phyloP scores from a whole-genome alignment of 352 stramenopile genomes.

The Aphanomyces astaci region DNA sequence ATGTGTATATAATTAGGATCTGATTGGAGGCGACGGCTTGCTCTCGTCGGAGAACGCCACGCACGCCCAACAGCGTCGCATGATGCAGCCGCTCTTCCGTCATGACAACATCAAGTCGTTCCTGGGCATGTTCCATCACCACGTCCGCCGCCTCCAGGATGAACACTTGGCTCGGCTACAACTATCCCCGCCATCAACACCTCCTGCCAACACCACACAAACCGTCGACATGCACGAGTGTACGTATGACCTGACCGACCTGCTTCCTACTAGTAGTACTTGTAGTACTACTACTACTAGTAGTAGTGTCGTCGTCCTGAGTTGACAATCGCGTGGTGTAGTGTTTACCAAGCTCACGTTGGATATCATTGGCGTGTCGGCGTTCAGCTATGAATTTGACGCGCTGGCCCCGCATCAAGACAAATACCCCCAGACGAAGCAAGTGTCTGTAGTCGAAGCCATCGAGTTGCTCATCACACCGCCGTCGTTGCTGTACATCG shows the following conservation, averaged over 20 bases:
- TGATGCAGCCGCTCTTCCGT: constrained; percentile 9
- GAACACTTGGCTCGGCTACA: no score
- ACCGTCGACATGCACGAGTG: neutral
- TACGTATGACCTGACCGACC: neutral
- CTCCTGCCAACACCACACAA: neutral
- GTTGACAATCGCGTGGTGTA: no score
- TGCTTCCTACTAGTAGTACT: no score
- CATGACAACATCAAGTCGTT: constrained; percentile 4
- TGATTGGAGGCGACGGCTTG: constrained; percentile 16
- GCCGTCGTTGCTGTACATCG: neutral
- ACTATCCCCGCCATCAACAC: neutral
- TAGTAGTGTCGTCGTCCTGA: no score
- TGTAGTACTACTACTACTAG: no score
- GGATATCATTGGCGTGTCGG: constrained; percentile 14
- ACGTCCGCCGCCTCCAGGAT: neutral
- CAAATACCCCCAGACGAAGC: neutral
- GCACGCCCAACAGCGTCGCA: constrained; percentile 7
- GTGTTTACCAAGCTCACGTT: constrained; percentile 10
- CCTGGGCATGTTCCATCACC: neutral
- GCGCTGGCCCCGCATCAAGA: neutral
- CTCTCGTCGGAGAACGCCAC: constrained; percentile 1
- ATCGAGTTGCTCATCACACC: neutral
- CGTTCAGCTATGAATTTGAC: constrained; percentile 13
- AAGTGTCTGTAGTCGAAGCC: neutral
- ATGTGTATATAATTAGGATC: neutral